Conservation (phyloP, 78 protist genomes). For the Planoprotostelium fungivorum region DNA sequence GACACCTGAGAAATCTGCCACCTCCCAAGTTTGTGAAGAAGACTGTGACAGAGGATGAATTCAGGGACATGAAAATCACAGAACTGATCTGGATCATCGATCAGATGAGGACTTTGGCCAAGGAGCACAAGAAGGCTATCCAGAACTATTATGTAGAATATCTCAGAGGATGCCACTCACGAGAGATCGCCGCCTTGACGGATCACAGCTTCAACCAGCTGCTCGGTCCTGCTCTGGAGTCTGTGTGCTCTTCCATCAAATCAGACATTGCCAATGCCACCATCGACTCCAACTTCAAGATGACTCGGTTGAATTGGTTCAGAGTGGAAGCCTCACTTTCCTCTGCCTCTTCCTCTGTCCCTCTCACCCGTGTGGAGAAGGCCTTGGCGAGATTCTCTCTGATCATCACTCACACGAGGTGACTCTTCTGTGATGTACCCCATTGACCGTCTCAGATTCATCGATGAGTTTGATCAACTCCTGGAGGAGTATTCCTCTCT, state of each 20-base stretch:
- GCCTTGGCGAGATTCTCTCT: slow-evolving; percentile 25
- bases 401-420: slow-evolving; percentile 41
- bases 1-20: slow-evolving; percentile 32
- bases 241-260: background rate
- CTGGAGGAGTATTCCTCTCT: slow-evolving; percentile 37
- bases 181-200: background rate
- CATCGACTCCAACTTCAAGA: slow-evolving; percentile 25
- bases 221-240: background rate
- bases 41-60: slow-evolving; percentile 13
- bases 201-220: background rate
- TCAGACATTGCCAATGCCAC: background rate
- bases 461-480: slow-evolving; percentile 46
- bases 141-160: slow-evolving; percentile 63
- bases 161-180: slow-evolving; percentile 14
- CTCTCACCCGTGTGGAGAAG: slow-evolving; percentile 14
- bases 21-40: slow-evolving; percentile 52
- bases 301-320: slow-evolving; percentile 37
- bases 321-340: slow-evolving; percentile 37
- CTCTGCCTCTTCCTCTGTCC: slow-evolving; percentile 21
- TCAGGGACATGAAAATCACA: background rate
- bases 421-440: no score
- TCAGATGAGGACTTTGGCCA: background rate
- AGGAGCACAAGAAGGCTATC: slow-evolving; percentile 11
- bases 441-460: no score
- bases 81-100: background rate